Evolutionary conservation across 805 yeast species (phyloP), one percentile per base, ranked within the genome.

Genomic region (Cyberlindnera maritima): DNA sequence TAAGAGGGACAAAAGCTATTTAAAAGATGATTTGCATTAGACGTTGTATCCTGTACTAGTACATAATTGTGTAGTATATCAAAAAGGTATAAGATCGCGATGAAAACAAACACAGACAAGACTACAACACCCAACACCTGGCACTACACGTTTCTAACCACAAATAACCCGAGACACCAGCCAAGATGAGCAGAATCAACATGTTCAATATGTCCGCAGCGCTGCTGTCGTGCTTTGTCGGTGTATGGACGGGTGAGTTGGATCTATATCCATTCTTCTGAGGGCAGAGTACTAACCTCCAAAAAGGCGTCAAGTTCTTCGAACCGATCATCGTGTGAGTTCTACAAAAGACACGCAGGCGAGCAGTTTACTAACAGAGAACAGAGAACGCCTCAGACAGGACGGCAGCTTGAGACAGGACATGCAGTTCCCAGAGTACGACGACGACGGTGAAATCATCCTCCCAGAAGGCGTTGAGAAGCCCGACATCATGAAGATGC

Each of bases 271-370:
- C 21, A 12, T 13, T 25, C 15, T 21, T 23, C 28, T 41, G 29
- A 18, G 4, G n/a, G 4, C 25, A 17, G 18, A 7, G 31, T 29
- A 37, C 19, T 12, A 20, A 43, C 49, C 40, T 39, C 28, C 43
- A 11, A 38, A 26, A 23, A 65, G 88, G 87, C 3, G 65, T 79
- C 46, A 79, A 75, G 59, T 86, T 86, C 65, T 86, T 88, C 70
- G 83, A 83, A 55, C 95, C 95, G 2, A 62, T 86, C 15, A 76
- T 86, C 3, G 75, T 85, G 82, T 77, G 70, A 58, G 83, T 76
- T 19, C 9, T 15, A 20, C 32, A 11, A 3, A 26, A 4, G n/a
- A 28, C 14, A 7, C 20, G 12, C n/a, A n/a, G n/a, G n/a, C n/a
- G n/a, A n/a, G n/a, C n/a, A n/a, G n/a, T n/a, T n/a, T n/a, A 44